Conservation (phyloP, 495 filamentous ascomycete genomes). For the Aspergillus incahuasiensis region DNA sequence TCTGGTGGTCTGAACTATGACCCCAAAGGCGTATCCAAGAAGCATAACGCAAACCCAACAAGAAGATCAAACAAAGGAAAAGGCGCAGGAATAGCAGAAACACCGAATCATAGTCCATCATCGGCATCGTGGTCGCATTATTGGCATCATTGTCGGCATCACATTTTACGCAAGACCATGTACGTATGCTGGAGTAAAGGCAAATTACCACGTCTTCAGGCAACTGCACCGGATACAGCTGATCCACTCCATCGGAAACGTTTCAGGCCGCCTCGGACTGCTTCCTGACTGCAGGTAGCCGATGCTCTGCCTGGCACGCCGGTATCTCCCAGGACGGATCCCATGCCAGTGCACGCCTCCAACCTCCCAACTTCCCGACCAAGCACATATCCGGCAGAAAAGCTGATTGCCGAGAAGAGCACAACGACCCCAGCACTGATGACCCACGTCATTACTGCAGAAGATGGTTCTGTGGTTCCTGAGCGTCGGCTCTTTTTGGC, state of each 20-base stretch:
- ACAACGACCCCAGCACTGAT: conserved; percentile 90
- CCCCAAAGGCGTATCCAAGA: not conserved
- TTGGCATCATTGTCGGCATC: conserved; percentile 1
- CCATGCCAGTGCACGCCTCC: conserved; percentile 49
- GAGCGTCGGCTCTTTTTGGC: conserved; percentile 53
- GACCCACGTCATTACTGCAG: conserved; percentile 75
- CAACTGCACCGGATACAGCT: conserved; percentile 35
- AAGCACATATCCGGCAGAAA: conserved; percentile 87
- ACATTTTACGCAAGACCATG: not conserved
- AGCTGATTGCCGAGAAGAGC: conserved; percentile 84
- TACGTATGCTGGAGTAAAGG: not conserved
- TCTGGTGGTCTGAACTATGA: not conserved
- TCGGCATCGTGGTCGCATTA: conserved; percentile 5
- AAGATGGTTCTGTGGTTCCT: conserved; percentile 25
- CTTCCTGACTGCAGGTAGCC: conserved; percentile 39
- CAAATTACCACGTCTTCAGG: conserved; percentile 5
- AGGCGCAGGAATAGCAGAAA: not conserved
- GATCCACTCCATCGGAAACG: conserved; percentile 42
- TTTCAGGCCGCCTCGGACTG: conserved; percentile 39
- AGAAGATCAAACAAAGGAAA: not conserved
- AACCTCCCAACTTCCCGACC: conserved; percentile 74
- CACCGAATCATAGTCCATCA: conserved; percentile 7
- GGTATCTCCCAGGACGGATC: conserved; percentile 28
- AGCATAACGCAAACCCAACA: not conserved
- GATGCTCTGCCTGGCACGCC: conserved; percentile 29